phyloP scores from a whole-genome alignment of 345 rosid genomes.

The Orychophragmus violaceus region DNA sequence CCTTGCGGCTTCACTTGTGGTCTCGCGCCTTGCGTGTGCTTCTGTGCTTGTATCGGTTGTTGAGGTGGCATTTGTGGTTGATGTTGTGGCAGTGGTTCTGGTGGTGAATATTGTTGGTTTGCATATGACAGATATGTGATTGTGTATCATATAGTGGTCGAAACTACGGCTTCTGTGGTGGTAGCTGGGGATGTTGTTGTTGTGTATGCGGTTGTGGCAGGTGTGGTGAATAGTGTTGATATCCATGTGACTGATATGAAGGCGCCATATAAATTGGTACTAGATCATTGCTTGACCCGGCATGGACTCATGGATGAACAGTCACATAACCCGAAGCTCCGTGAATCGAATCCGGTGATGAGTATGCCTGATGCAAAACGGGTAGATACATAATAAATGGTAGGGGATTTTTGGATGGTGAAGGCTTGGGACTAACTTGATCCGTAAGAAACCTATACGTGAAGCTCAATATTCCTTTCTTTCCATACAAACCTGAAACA shows the following conservation, averaged over 20 bases:
- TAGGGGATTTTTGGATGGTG: not conserved
- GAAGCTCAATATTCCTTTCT: conserved; percentile 47
- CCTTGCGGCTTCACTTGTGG: not conserved
- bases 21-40: not conserved
- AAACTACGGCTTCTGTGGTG: not conserved
- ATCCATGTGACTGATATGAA: conserved; percentile 2
- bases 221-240: not conserved
- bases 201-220: not conserved
- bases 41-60: not conserved
- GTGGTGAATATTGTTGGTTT: not conserved
- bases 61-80: not conserved
- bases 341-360: too few relatives aligned
- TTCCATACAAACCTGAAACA: conserved; percentile 47
- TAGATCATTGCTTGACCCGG: not conserved
- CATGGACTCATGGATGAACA: not conserved
- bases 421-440: not conserved
- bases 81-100: not conserved
- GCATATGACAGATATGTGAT: not conserved
- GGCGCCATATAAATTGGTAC: not conserved
- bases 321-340: not conserved
- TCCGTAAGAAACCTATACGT: conserved; percentile 36
- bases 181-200: not conserved
- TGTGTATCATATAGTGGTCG: not conserved
- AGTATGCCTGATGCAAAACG: not conserved
- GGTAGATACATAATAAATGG: too few relatives aligned